phyloP scores from a whole-genome alignment of 495 filamentous ascomycete species.

The Halenospora varia region DNA sequence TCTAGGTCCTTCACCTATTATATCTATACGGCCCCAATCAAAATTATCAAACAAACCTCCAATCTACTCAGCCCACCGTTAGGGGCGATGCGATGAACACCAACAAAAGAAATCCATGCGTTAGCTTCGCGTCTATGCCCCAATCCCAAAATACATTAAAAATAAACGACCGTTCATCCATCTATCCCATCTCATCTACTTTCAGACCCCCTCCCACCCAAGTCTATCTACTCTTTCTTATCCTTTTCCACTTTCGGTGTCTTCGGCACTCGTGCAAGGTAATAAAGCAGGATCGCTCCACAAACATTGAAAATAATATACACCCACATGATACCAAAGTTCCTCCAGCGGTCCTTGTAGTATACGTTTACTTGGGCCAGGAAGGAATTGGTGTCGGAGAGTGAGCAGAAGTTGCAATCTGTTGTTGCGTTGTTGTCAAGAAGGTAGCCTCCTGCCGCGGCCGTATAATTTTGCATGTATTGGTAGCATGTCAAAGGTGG shows the following conservation, averaged over 20 bases:
- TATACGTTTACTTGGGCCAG: slow-evolving; percentile 42
- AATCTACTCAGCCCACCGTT: background rate
- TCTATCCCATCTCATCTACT: background rate
- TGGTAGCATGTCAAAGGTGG: slow-evolving; percentile 42
- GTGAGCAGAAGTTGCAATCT: slow-evolving; percentile 59
- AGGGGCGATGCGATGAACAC: background rate
- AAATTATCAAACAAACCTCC: too few relatives aligned
- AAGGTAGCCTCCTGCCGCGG: slow-evolving; percentile 46
- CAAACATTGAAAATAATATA: slow-evolving; percentile 76
- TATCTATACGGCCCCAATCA: too few relatives aligned
- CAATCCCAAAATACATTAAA: too few relatives aligned
- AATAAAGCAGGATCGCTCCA: slow-evolving; percentile 73
- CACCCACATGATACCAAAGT: slow-evolving; percentile 43
- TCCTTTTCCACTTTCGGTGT: slow-evolving; percentile 40
- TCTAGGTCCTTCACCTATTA: too few relatives aligned
- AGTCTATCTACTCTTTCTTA: slow-evolving; percentile 13
- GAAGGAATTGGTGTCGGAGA: slow-evolving; percentile 59
- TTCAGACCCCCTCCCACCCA: background rate
- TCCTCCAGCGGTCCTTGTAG: slow-evolving; percentile 39
- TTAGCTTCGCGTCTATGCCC: background rate
- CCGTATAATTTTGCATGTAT: slow-evolving; percentile 53
- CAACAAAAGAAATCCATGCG: background rate
- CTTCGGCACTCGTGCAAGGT: slow-evolving; percentile 75
- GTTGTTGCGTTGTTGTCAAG: slow-evolving; percentile 40
- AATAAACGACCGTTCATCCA: too few relatives aligned